Evolutionary conservation across 306 rosid genomes (phyloP).

Genomic region (Acmispon strigosus): DNA sequence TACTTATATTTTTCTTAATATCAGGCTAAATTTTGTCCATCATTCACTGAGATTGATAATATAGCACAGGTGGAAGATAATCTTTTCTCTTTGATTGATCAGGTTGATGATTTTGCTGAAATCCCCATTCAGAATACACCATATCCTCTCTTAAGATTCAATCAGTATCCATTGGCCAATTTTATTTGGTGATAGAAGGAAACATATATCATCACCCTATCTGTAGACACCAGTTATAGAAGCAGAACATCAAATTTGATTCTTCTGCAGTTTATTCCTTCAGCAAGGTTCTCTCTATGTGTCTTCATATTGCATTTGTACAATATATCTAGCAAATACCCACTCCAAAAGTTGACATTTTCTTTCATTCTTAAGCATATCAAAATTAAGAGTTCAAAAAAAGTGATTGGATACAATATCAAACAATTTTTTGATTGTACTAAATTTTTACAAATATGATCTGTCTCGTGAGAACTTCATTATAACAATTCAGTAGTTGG

Average conservation of each 20-base stretch:
- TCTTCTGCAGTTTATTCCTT: constrained; percentile 19
- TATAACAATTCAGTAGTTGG: background rate
- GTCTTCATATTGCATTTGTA: background rate
- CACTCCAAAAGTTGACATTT: background rate
- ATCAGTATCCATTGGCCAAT: background rate
- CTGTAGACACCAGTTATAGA: background rate
- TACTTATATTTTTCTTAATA: no score
- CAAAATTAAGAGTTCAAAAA: background rate
- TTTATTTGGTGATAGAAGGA: background rate
- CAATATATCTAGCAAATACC: background rate
- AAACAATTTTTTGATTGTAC: background rate
- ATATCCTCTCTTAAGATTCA: no score
- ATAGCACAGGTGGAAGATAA: no score
- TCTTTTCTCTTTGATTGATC: no score
- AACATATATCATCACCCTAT: background rate
- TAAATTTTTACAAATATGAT: background rate
- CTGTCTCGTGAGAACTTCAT: background rate
- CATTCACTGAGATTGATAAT: no score
- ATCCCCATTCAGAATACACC: no score
- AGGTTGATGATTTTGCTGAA: no score
- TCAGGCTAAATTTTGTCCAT: no score
- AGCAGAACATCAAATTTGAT: constrained; percentile 11
- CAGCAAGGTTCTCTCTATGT: constrained; percentile 9
- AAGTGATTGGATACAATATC: background rate
- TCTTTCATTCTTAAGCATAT: background rate